Evolutionary conservation across 495 filamentous ascomycete genomes (phyloP).

Genomic region (Penicillium diatomitis): DNA sequence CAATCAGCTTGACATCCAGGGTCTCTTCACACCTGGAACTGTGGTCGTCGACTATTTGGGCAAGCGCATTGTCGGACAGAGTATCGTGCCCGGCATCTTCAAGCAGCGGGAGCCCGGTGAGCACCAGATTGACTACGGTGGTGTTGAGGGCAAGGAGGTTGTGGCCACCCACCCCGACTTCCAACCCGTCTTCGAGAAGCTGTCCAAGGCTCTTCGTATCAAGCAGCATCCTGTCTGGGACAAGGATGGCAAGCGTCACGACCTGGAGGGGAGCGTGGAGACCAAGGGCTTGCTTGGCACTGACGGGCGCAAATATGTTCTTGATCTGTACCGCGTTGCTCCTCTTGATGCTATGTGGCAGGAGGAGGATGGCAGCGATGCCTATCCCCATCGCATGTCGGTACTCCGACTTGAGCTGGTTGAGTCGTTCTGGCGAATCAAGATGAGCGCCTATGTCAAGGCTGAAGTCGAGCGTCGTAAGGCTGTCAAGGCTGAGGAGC

Average conservation of each 20-base stretch:
- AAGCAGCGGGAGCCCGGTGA: constrained; percentile 95
- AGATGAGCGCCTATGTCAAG: constrained; percentile 79
- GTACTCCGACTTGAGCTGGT: constrained; percentile 83
- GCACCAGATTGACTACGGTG: constrained; percentile 98
- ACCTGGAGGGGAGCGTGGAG: constrained; percentile 92
- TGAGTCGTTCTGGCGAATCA: constrained; percentile 70
- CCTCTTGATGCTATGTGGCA: constrained; percentile 88
- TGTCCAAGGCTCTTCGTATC: constrained; percentile 75
- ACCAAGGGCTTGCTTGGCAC: constrained; percentile 98
- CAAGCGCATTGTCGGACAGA: constrained; percentile 94
- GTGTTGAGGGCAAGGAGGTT: constrained; percentile 93
- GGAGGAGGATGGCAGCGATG: constrained; percentile 56
- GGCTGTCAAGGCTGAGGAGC: constrained; percentile 30
- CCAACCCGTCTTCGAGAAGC: constrained; percentile 73
- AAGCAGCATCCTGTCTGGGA: constrained; percentile 99
- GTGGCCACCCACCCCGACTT: constrained; percentile 85
- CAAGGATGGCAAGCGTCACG: constrained; percentile 82
- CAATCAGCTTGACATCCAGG: constrained; percentile 92
- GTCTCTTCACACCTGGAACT: constrained; percentile 89
- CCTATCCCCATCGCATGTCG: constrained; percentile 93
- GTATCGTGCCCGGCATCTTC: constrained; percentile 98
- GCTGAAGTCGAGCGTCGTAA: constrained; percentile 57
- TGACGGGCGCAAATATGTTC: constrained; percentile 91
- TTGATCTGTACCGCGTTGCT: constrained; percentile 91
- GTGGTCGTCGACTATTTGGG: constrained; percentile 96